Evolutionary conservation across 129 eudicot genomes (phyloP).

Genomic region (Centella asiatica): DNA sequence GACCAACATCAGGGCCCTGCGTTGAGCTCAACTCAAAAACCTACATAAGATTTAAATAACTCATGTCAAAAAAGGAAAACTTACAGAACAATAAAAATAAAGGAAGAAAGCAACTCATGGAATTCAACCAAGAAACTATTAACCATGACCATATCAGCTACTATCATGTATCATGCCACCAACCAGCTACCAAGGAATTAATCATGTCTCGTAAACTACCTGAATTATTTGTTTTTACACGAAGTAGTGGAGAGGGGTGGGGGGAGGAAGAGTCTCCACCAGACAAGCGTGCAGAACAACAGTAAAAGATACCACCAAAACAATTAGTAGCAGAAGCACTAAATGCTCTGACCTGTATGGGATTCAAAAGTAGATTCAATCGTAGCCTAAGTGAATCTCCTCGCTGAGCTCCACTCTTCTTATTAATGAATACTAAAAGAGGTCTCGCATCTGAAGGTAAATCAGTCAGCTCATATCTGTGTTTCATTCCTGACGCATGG

Average conservation of each 20-base stretch:
- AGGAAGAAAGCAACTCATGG: too few species aligned
- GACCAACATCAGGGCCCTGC: conserved; percentile 94
- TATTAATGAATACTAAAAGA: conserved; percentile 78
- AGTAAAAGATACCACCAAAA: not conserved
- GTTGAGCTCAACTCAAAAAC: conserved; percentile 77
- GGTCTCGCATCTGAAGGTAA: conserved; percentile 94
- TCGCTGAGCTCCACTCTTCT: conserved; percentile 94
- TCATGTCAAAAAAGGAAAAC: conserved; percentile 10
- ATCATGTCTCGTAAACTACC: not conserved
- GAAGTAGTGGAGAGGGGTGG: too few species aligned
- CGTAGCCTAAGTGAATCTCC: conserved; percentile 84
- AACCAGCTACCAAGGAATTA: not conserved
- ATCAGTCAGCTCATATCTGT: conserved; percentile 69
- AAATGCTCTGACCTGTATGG: conserved; percentile 77
- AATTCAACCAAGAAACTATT: not conserved
- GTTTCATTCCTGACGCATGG: conserved; percentile 43
- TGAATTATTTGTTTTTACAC: not conserved
- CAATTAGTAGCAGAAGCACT: not conserved
- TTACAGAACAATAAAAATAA: not conserved
- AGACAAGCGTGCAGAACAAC: too few species aligned
- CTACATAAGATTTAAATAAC: conserved; percentile 25
- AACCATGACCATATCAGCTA: not conserved
- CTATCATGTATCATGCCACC: not conserved
- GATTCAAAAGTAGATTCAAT: conserved; percentile 82
- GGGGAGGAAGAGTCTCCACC: too few species aligned